Percentiles rank a stretch among this genome's conserved stretches.
phyloP scores from a whole-genome alignment of 129 eudicot genomes.

The Mikania micrantha region DNA sequence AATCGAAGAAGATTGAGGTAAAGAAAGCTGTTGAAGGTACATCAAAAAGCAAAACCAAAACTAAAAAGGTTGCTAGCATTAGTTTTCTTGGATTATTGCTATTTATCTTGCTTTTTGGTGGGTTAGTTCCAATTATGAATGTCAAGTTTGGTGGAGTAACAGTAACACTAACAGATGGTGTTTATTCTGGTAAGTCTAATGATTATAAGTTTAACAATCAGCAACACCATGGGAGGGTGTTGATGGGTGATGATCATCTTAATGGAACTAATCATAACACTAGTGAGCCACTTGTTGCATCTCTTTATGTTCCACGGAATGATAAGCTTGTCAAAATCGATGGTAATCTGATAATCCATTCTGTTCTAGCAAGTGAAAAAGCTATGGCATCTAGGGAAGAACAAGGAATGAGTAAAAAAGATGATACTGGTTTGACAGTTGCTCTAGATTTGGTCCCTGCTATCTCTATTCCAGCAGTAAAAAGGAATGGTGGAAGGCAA shows the following conservation, averaged over 20 bases:
- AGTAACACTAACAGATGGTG: conserved; percentile 20
- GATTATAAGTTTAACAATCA: conserved; percentile 32
- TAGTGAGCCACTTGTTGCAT: conserved; percentile 69
- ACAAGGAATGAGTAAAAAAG: conserved; percentile 20
- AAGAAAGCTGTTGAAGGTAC: conserved; percentile 53
- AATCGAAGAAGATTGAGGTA: conserved; percentile 45
- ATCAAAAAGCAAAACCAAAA: conserved; percentile 24
- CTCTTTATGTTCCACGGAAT: conserved; percentile 93
- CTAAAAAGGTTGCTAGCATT: conserved; percentile 83
- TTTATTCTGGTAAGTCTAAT: conserved; percentile 19
- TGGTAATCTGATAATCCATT: conserved; percentile 92
- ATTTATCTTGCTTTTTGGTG: conserved; percentile 77
- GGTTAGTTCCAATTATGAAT: conserved; percentile 72
- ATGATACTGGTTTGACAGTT: conserved; percentile 58
- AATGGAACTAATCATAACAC: conserved; percentile 41
- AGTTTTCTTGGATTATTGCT: conserved; percentile 81
- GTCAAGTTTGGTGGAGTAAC: conserved; percentile 39
- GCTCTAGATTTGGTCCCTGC: conserved; percentile 46
- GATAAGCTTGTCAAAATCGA: conserved; percentile 93
- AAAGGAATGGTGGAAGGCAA: conserved; percentile 41
- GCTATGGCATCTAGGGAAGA: conserved; percentile 57
- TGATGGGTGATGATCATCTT: conserved; percentile 45
- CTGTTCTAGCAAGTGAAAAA: conserved; percentile 89
- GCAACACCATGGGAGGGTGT: conserved; percentile 48
- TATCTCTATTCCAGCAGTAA: conserved; percentile 38